phyloP scores from a whole-genome alignment of 768 basidiomycete genomes.

The Tephrocybe rancida region DNA sequence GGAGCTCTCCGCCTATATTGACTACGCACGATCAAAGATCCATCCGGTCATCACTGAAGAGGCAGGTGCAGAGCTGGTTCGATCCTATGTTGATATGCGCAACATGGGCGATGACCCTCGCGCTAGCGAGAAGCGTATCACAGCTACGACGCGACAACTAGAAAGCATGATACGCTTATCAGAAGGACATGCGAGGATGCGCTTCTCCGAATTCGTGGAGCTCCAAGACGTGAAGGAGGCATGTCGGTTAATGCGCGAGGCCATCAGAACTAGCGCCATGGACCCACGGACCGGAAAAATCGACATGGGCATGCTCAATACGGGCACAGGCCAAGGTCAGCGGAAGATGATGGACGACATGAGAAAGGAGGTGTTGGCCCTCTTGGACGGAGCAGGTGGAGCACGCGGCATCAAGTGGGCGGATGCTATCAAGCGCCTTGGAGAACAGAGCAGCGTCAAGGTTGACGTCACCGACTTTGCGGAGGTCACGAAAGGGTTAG shows the following conservation, averaged over 20 bases:
- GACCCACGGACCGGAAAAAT: conserved; percentile 97
- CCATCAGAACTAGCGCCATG: conserved; percentile 92
- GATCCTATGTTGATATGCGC: conserved; percentile 92
- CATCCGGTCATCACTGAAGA: conserved; percentile 86
- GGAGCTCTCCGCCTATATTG: conserved; percentile 92
- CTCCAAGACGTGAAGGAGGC: conserved; percentile 89
- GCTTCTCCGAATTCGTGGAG: conserved; percentile 87
- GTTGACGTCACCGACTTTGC: conserved; percentile 82
- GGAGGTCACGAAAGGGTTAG: conserved; percentile 74
- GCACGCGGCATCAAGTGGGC: conserved; percentile 75
- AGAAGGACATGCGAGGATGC: conserved; percentile 97
- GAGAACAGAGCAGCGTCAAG: conserved; percentile 82
- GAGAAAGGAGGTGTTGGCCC: conserved; percentile 72
- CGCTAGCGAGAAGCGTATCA: conserved; percentile 89
- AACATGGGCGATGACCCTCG: conserved; percentile 90
- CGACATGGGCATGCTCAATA: conserved; percentile 94
- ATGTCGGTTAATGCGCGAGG: conserved; percentile 93
- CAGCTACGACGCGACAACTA: conserved; percentile 95
- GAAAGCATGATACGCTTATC: conserved; percentile 96
- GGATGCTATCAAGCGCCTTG: conserved; percentile 78
- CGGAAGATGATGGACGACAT: conserved; percentile 88
- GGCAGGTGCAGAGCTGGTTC: conserved; percentile 83
- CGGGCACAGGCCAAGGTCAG: conserved; percentile 88
- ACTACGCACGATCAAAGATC: conserved; percentile 85
- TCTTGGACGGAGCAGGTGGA: conserved; percentile 59